These are phyloP conservation scores for Aspergillus campestris DNA, from an alignment of 495 filamentous ascomycete species.

Conservation along the genomic window DNA sequence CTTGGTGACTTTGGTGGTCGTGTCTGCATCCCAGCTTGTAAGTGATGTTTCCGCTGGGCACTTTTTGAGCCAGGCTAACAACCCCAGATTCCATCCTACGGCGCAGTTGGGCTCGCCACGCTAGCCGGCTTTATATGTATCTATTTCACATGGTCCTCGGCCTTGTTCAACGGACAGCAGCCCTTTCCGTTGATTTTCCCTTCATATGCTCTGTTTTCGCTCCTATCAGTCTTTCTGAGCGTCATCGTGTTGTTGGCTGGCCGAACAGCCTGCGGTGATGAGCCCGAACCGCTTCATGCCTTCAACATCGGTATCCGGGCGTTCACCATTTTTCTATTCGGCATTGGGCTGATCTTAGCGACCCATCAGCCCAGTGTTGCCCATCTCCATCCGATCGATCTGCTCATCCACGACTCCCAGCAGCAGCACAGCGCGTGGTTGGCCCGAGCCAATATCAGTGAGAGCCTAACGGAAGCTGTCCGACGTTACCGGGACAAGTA, in stretches of 20 bases:
- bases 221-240: conserved; percentile 13
- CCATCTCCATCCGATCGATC: conserved; percentile 39
- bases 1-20: conserved; percentile 19
- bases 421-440: conserved; percentile 30
- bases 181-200: conserved; percentile 25
- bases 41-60: conserved; percentile 5
- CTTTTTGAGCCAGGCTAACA: conserved; percentile 6
- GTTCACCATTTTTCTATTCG: conserved; percentile 18
- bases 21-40: conserved; percentile 36
- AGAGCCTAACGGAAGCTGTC: conserved; percentile 30
- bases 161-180: conserved; percentile 21
- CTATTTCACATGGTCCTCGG: conserved; percentile 20
- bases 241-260: conserved; percentile 21
- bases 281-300: conserved; percentile 21
- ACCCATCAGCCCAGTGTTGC: conserved; percentile 19
- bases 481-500: conserved; percentile 36
- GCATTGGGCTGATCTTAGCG: conserved; percentile 21
- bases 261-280: conserved; percentile 22
- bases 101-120: conserved; percentile 24
- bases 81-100: conserved; percentile 28
- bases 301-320: conserved; percentile 24
- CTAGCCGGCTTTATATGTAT: conserved; percentile 25
- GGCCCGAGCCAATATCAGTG: conserved; percentile 26
- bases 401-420: conserved; percentile 34
- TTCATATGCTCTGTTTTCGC: conserved; percentile 12